Percentiles rank a stretch among this genome's conserved stretches.
phyloP scores from a whole-genome alignment of 2,329 filamentous ascomycete genomes.

The Colletotrichum trifolii region DNA sequence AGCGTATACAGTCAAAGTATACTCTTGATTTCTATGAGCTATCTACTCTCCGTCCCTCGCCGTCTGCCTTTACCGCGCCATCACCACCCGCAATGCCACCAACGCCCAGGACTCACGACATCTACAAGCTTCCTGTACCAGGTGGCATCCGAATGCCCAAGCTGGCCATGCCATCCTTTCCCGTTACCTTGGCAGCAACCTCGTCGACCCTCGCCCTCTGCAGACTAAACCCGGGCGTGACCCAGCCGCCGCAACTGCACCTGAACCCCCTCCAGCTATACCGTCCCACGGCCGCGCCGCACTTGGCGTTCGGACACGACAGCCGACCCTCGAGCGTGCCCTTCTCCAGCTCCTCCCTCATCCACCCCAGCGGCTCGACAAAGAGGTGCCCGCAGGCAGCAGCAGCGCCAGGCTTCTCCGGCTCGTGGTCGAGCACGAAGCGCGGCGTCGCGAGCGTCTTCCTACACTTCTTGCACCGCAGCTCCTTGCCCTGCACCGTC shows the following conservation, averaged over 20 bases:
- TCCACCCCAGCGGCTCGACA: constrained; percentile 93
- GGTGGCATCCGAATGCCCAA: constrained; percentile 69
- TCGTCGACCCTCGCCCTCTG: constrained; percentile 87
- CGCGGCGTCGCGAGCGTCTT: constrained; percentile 64
- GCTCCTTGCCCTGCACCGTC: constrained; percentile 58
- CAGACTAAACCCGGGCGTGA: constrained; percentile 89
- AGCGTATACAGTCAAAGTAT: too few relatives aligned
- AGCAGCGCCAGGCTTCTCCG: constrained; percentile 16
- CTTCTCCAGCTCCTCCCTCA: constrained; percentile 84
- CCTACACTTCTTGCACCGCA: constrained; percentile 93
- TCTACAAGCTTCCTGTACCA: constrained; percentile 41
- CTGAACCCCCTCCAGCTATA: constrained; percentile 97
- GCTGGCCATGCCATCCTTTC: constrained; percentile 38
- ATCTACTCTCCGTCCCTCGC: background rate
- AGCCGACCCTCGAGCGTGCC: constrained; percentile 86
- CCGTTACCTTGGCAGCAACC: constrained; percentile 46
- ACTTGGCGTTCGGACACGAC: constrained; percentile 82
- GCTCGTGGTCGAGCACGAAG: constrained; percentile 75
- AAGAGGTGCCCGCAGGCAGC: constrained; percentile 84
- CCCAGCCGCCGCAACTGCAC: constrained; percentile 91
- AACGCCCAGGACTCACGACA: background rate
- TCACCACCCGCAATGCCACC: background rate
- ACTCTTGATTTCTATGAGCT: too few relatives aligned
- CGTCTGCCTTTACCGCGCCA: background rate
- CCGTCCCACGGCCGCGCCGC: constrained; percentile 85